Base-by-base conservation (phyloP, 495 filamentous ascomycete species). In the Aspergillus sparsus region DNA sequence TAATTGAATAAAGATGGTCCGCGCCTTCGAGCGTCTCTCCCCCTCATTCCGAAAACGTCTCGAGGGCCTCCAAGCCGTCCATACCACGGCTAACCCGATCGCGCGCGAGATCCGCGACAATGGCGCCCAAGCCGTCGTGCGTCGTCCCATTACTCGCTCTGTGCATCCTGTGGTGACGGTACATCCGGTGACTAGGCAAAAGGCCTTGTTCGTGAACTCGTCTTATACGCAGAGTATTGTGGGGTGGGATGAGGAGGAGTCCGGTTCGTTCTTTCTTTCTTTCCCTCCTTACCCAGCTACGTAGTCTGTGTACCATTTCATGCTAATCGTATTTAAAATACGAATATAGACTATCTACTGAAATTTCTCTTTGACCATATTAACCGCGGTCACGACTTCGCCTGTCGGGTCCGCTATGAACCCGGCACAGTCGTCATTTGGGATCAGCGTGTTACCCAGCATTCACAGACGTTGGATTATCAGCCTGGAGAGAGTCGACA, bases 81-180 rank as follows among this genome's bases (percentile, higher is more conserved):
- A 89, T 68, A 82, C 80, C 39, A 83, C 83, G 18, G 76, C 83
- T 35, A 75, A 82, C n/a, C 87, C 88, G 70, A 86, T 83, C 7
- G 78, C 83, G 34, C 21, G 21, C 21, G 21, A 27, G 21, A 79
- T 77, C 13, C 80, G 84, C 6, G 70, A 72, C 7, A 77, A 77
- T 9, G 66, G 79, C 42, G 82, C 79, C 1, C 77, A 80, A n/a
- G 72, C 76, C 36, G 82, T 88, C 5, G 74, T 87, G 7, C 79
- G 87, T 6, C 83, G 83, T 45, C 80, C 60, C 6, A 21, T 61
- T 34, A 36, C 16, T 6, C 21, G 21, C 21, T 33, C 18, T 32
- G 58, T 32, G 41, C 58, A 61, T 50, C 58, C 58, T 12, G 5
- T 61, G n/a, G 34, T 61, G 13, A 31, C 51, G 9, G 50, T 45